A percentile compares a stretch with the other conserved stretches of the same genome.
phyloP scores from a whole-genome alignment of 2,329 filamentous ascomycete genomes.

The Diaporthe vaccinii region DNA sequence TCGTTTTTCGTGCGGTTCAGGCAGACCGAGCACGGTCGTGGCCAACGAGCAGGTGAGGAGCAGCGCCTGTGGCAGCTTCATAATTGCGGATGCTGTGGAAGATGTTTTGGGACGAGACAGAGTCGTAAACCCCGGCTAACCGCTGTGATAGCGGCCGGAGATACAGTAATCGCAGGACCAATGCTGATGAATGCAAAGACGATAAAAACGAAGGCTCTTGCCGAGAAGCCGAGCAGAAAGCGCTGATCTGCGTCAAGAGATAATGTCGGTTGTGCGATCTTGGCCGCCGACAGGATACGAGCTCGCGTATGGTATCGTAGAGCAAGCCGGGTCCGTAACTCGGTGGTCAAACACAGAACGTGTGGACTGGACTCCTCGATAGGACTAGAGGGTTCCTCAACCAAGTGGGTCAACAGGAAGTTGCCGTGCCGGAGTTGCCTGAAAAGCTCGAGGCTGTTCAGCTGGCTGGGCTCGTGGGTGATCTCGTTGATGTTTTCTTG shows the following conservation, averaged over 20 bases:
- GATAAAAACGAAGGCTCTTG: neutral
- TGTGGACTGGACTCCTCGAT: neutral
- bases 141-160: neutral
- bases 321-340: neutral
- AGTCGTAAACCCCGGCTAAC: neutral
- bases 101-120: neutral
- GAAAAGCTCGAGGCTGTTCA: neutral
- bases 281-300: constrained; percentile 1
- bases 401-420: constrained; percentile 1
- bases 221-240: neutral
- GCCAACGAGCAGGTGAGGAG: constrained; percentile 28
- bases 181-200: constrained; percentile 2
- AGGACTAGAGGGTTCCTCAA: neutral
- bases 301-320: neutral
- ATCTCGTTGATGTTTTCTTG: neutral
- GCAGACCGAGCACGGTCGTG: constrained; percentile 29
- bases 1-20: constrained; percentile 7
- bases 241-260: neutral
- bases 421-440: neutral
- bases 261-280: neutral
- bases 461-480: neutral
- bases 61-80: constrained; percentile 35
- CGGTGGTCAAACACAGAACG: constrained; percentile 7
- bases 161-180: neutral
- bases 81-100: neutral